Conservation (phyloP, 768 basidiomycete genomes). For the Tulasnella calospora region DNA sequence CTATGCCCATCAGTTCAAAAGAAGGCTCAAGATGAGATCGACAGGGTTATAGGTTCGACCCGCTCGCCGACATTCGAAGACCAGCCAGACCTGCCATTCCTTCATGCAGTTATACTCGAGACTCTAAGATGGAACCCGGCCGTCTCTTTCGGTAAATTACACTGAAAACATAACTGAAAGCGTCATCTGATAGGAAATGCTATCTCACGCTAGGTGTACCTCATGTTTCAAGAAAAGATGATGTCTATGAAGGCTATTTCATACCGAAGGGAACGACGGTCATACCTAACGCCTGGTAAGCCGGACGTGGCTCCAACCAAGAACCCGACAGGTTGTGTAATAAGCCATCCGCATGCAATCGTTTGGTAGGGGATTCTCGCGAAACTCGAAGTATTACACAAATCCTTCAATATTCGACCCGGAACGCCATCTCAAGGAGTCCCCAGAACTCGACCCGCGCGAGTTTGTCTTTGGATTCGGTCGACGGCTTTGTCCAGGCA, state of each 20-base stretch:
- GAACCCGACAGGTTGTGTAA: neutral
- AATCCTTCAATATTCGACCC: neutral
- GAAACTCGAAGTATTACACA: neutral
- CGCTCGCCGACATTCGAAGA: slow-evolving; percentile 40
- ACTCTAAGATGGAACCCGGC: slow-evolving; percentile 33
- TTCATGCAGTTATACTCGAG: slow-evolving; percentile 42
- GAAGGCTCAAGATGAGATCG: slow-evolving; percentile 40
- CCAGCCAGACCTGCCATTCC: slow-evolving; percentile 37
- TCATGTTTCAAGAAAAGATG: slow-evolving; percentile 11
- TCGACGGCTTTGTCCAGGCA: neutral
- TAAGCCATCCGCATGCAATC: too few relatives aligned
- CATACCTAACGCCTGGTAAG: neutral
- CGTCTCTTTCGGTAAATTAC: slow-evolving; percentile 29
- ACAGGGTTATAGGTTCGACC: slow-evolving; percentile 35
- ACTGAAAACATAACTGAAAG: neutral
- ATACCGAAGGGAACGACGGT: slow-evolving; percentile 14
- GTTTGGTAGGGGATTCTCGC: neutral
- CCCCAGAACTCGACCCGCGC: neutral
- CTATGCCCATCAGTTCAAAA: slow-evolving; percentile 25
- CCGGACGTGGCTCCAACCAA: neutral
- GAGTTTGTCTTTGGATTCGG: neutral
- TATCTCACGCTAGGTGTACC: neutral
- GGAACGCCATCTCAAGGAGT: neutral
- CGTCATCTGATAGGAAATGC: neutral
- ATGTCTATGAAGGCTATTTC: slow-evolving; percentile 22